Evolutionary conservation across 176 grass and related monocot genomes (phyloP).

Genomic region (Bromus sterilis): DNA sequence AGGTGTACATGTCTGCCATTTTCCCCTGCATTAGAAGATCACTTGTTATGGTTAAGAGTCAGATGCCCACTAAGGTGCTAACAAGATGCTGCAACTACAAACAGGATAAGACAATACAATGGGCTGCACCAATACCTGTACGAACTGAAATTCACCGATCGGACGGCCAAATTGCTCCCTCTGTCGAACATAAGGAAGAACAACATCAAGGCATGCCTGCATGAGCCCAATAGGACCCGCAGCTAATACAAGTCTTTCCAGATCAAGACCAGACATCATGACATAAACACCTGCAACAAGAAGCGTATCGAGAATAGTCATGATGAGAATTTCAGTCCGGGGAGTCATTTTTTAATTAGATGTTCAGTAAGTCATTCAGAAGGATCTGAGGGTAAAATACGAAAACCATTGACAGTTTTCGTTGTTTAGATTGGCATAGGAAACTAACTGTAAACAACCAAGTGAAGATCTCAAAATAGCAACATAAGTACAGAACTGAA

Average conservation of each 20-base stretch:
- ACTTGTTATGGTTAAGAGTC: background rate
- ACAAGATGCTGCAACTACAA: background rate
- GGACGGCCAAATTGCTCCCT: slow-evolving; percentile 86
- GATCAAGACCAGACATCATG: slow-evolving; percentile 97
- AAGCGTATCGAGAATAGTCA: background rate
- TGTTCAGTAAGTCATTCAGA: background rate
- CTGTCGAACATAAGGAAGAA: slow-evolving; percentile 82
- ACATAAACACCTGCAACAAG: slow-evolving; percentile 85
- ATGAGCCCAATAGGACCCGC: slow-evolving; percentile 90
- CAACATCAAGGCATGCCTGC: slow-evolving; percentile 93
- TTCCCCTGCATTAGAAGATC: slow-evolving; percentile 55
- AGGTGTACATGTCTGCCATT: slow-evolving; percentile 96
- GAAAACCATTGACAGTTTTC: background rate
- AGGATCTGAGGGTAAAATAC: background rate
- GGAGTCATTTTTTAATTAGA: background rate
- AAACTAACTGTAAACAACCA: background rate
- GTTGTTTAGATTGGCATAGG: background rate
- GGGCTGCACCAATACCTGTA: slow-evolving; percentile 52
- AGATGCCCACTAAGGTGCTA: background rate
- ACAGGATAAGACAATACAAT: background rate
- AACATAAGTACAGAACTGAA: background rate
- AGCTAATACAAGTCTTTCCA: slow-evolving; percentile 93
- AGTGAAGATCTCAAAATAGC: background rate
- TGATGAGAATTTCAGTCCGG: background rate
- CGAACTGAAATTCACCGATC: slow-evolving; percentile 97